These are phyloP conservation scores for Kazachstania sp. DNA, from an alignment of 1,139 yeast genomes.

Conservation along the genomic window DNA sequence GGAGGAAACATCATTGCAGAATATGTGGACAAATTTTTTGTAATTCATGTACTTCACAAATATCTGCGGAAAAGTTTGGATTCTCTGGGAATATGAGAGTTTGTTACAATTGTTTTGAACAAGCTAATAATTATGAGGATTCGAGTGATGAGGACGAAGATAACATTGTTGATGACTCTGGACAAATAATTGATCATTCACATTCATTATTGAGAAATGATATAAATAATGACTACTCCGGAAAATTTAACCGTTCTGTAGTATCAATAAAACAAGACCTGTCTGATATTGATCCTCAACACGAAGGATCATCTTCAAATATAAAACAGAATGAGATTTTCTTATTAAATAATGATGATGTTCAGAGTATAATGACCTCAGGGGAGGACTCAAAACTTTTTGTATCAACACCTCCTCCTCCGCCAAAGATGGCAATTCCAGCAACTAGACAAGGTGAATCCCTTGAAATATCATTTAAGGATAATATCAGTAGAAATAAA, in stretches of 20 bases:
- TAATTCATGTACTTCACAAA: slow-evolving; percentile 70
- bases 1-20: slow-evolving; percentile 91
- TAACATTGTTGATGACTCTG: slow-evolving; percentile 5
- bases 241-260: neutral
- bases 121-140: slow-evolving; percentile 53
- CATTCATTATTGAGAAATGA: slow-evolving; percentile 18
- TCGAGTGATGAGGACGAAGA: slow-evolving; percentile 53
- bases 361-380: slow-evolving; percentile 30
- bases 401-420: slow-evolving; percentile 45
- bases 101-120: slow-evolving; percentile 66
- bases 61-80: slow-evolving; percentile 66
- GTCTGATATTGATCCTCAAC: neutral
- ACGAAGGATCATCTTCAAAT: neutral
- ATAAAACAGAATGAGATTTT: slow-evolving; percentile 11
- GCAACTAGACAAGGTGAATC: slow-evolving; percentile 75
- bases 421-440: slow-evolving; percentile 76
- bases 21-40: slow-evolving; percentile 96
- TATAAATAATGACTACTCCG: neutral
- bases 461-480: slow-evolving; percentile 54
- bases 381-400: slow-evolving; percentile 30
- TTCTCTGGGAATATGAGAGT: slow-evolving; percentile 67
- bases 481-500: neutral
- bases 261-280: neutral
- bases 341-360: slow-evolving; percentile 25
- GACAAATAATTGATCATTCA: slow-evolving; percentile 24